Evolutionary conservation across 257 asterid species (phyloP), one percentile per base, ranked within the genome.

Genomic region (Verbascum thapsus): DNA sequence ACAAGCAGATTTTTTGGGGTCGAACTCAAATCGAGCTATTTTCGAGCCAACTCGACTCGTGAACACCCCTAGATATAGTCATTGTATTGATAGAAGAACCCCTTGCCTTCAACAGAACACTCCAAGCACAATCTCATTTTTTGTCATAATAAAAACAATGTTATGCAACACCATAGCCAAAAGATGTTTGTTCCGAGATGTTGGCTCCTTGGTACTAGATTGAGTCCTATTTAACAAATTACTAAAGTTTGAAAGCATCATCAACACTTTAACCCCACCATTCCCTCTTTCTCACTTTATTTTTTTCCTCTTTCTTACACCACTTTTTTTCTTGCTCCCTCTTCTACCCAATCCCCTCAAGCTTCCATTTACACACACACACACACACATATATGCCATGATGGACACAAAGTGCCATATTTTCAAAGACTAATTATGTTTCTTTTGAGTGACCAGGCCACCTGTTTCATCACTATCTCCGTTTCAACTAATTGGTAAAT

Each of bases 391-490:
- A 51, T 49, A 69, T 22, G 54, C 22, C 16, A 67, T 66, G 67
- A 64, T 64, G 51, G 71, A 13, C 72, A 64, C 67, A 72, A 64
- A 73, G 57, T 53, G 63, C 63, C 57, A 58, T 42, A 62, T 73
- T 78, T 71, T 57, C 74, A 67, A 71, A 47, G 72, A 56, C 70
- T 72, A 71, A 78, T 72, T 74, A 74, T 78, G 72, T 41, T 64
- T 53, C 45, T 51, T 81, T 70, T 57, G 68, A 67, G 74, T 68
- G 66, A 64, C 32, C 32, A 26, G 66, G 62, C 32, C 32, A 26
- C 42, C 58, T 74, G 77, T 67, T 66, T 64, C 52, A 59, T 69
- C 49, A 40, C 37, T 48, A 41, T 51, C 66, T 77, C 67, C 55
- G 65, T 73, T 70, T 54, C 45, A 52, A 58, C 51, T 17, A 52